Evolutionary conservation across 192 early-diverging fungal species (phyloP).

Genomic region (Coemansia sp.): DNA sequence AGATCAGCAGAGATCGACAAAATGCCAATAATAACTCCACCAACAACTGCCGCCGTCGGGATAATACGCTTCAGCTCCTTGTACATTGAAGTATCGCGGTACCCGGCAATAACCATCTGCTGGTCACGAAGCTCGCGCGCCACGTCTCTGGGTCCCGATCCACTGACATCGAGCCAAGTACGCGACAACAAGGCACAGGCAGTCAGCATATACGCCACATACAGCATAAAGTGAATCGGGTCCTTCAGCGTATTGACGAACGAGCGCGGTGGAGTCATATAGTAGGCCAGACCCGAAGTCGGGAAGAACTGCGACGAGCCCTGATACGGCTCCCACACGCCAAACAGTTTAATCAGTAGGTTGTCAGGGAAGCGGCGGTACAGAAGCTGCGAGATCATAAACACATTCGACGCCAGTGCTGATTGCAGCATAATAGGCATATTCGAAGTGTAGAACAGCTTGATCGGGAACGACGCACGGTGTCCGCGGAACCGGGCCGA

Average conservation of each 20-base stretch:
- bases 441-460: constrained; percentile 99
- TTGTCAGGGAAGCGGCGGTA: constrained; percentile 98
- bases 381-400: constrained; percentile 98
- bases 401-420: constrained; percentile 93
- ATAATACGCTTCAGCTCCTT: constrained; percentile 99
- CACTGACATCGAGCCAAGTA: constrained; percentile 99
- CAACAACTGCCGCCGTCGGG: constrained; percentile 95
- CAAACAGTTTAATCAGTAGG: constrained; percentile 87
- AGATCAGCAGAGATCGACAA: constrained; percentile 96
- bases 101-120: constrained; percentile 89
- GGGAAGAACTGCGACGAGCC: constrained; percentile 96
- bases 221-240: constrained; percentile 94
- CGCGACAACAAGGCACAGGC: constrained; percentile 96
- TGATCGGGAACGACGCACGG: constrained; percentile 97
- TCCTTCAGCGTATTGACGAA: constrained; percentile 81
- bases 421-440: constrained; percentile 99
- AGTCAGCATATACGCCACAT: constrained; percentile 91
- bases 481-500: constrained; percentile 95
- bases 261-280: constrained; percentile 94
- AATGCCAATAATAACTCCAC: constrained; percentile 94
- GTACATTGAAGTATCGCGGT: constrained; percentile 96
- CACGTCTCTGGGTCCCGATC: constrained; percentile 96
- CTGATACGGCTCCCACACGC: constrained; percentile 95
- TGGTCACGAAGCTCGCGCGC: constrained; percentile 98
- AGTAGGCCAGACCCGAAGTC: constrained; percentile 92